These are phyloP conservation scores for Rusavskia elegans DNA, from an alignment of 495 filamentous ascomycete species.

Conservation along the genomic window DNA sequence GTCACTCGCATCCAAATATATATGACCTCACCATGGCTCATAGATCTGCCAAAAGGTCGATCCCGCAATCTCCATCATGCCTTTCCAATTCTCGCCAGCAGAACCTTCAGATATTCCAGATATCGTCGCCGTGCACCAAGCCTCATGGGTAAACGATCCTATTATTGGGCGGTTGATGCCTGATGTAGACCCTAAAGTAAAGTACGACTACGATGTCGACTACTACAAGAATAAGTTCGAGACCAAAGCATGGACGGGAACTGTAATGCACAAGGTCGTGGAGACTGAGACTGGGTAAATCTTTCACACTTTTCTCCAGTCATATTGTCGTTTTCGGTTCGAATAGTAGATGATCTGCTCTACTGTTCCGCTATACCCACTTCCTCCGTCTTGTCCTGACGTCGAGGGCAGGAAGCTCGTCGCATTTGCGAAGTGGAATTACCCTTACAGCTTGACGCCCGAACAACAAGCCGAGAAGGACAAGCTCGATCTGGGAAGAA, in stretches of 20 bases:
- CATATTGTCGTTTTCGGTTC: background rate
- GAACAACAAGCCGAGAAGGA: conserved; percentile 3
- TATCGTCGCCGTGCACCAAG: conserved; percentile 5
- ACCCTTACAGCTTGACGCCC: conserved; percentile 5
- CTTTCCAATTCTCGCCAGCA: background rate
- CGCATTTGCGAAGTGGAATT: conserved; percentile 12
- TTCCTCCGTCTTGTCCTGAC: background rate
- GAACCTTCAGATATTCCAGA: background rate
- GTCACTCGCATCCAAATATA: no score
- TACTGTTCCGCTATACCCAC: background rate
- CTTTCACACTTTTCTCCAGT: background rate
- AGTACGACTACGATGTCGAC: conserved; percentile 1
- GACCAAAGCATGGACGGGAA: background rate
- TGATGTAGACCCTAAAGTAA: conserved; percentile 1
- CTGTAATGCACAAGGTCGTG: conserved; percentile 4
- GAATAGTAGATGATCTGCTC: no score
- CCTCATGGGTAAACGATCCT: conserved; percentile 6
- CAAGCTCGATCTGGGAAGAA: background rate
- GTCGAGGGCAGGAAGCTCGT: conserved; percentile 3
- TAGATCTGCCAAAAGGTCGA: background rate
- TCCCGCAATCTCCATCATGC: background rate
- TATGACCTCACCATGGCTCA: no score
- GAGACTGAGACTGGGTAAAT: conserved; percentile 7
- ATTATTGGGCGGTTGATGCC: conserved; percentile 7
- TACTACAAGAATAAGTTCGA: background rate